Conservation (phyloP, 1,284 basidiomycete species). For the Gymnopus androsaceus region DNA sequence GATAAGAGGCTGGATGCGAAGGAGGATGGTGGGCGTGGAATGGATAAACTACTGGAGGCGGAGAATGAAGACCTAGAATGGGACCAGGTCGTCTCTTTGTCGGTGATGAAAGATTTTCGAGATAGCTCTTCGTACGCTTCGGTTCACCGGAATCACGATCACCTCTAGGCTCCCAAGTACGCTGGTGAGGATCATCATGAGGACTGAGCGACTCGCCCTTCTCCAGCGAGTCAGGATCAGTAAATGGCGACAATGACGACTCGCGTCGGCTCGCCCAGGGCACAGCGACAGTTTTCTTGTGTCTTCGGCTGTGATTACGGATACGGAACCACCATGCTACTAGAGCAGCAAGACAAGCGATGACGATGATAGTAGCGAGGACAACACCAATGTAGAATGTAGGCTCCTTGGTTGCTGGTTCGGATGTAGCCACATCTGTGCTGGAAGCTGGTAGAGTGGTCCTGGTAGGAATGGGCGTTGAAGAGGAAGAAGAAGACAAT, state of each 20-base stretch:
- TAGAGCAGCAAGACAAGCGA: conserved; percentile 40
- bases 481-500: background rate
- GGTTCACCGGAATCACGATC: conserved; percentile 42
- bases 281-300: conserved; percentile 30
- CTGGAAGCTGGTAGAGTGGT: background rate
- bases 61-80: conserved; percentile 9
- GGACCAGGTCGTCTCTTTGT: conserved; percentile 7
- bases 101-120: conserved; percentile 9
- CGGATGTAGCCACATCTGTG: conserved; percentile 19
- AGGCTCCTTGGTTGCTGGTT: conserved; percentile 30
- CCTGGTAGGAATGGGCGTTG: conserved; percentile 24
- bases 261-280: conserved; percentile 34
- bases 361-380: conserved; percentile 41
- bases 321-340: conserved; percentile 43
- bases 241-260: conserved; percentile 12
- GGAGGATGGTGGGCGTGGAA: background rate
- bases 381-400: conserved; percentile 47
- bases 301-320: conserved; percentile 34
- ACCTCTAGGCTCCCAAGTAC: conserved; percentile 35
- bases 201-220: conserved; percentile 6
- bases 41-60: conserved; percentile 9
- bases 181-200: conserved; percentile 8
- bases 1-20: conserved; percentile 8
- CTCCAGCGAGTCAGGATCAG: background rate
- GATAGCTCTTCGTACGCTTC: conserved; percentile 28